Base-by-base conservation (phyloP, 177 flowering plant genomes). In the Vitis hybrid region DNA sequence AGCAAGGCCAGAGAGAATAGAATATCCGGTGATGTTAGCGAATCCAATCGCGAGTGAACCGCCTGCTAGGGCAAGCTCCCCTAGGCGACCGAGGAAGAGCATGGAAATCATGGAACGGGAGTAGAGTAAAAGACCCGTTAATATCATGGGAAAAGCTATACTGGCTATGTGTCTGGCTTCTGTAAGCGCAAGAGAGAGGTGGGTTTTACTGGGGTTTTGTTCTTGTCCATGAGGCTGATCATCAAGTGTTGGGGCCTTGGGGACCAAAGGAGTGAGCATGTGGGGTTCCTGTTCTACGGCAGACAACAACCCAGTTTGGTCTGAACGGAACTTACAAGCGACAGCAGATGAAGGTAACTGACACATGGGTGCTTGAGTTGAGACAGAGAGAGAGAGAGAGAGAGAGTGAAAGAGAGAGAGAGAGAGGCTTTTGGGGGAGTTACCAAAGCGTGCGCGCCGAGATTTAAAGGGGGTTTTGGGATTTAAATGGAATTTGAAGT, bases 11-110 rank as follows among this genome's bases (percentile, higher is more conserved):
- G 93, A 88, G 64, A 93, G 89, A 30, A 93, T 66, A 11, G 98
- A 91, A 76, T 91, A 91, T 13, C 94, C 98, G 30, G 98, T 91
- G 76, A 93, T 93, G 79, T 93, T 93, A 8, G 94, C 98, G 50
- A 93, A 91, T 9, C 94, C 97, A 5, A 93, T 68, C 3, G 97
- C 94, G 0, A 93, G 83, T 0, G 98, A 81, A 0, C 97, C 98
- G 3, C 93, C 97, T 9, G 98, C 98, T 1, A 93, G 67, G 0
- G 86, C 67, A 0, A 88, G 86, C 62, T 87, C 91, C 11, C 97
- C 95, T 1, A 91, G 85, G 18, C 78, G 85, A 77, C 97, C 96
- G 2, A 92, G 89, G 67, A 91, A 92, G 61, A 92, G 85, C 93
- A 89, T 89, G 79, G 97, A 92, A 67, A 91, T 81, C 83, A 91